Base-by-base conservation (phyloP, 2,329 filamentous ascomycete species). In the Cadophora gregata region DNA sequence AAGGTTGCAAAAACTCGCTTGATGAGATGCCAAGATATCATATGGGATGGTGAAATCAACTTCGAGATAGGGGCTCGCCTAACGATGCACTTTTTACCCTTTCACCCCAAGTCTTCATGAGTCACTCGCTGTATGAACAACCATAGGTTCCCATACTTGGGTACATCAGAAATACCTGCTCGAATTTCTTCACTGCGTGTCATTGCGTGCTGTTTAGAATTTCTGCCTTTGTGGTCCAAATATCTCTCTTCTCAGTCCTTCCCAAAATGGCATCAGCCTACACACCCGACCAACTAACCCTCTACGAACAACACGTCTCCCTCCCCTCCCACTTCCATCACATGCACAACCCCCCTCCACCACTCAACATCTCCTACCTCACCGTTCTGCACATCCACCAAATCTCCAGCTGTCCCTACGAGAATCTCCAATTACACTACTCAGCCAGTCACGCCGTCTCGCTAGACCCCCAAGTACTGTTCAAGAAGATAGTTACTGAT, bases 391-490 rank as follows among this genome's bases (percentile, higher is more conserved):
- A 74, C 61, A 59, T 68, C 7, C 69, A 75, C 53, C 71, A 74
- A 50, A 71, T 75, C 42, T 62, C 68, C 27, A 33, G 50, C 1
- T 48, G 72, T 9, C 75, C 74, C 8, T 76, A 74, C 29, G 74
- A 76, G 60, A 76, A 76, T 33, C 62, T 76, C 1, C 53, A 55
- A 0, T 50, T 76, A 0, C 74, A 76, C 51, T 76, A 76, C 56
- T 75, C 73, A 1, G 21, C 53, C 7, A 7, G 48, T 10, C 70
- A 70, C 36, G 27, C 45, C 0, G 66, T 75, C 12, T 69, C 67
- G 2, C 42, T 76, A 2, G 69, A 75, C 42, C 73, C 72, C 0
- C 71, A 75, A 58, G 50, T 59, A 3, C 56, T 76, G 3, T 76
- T 72, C 63, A n/a, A 69, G 10, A 76, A 76, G 59, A 73, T 74